phyloP scores from a whole-genome alignment of 805 yeast genomes.

The Lipomyces mesembrius region DNA sequence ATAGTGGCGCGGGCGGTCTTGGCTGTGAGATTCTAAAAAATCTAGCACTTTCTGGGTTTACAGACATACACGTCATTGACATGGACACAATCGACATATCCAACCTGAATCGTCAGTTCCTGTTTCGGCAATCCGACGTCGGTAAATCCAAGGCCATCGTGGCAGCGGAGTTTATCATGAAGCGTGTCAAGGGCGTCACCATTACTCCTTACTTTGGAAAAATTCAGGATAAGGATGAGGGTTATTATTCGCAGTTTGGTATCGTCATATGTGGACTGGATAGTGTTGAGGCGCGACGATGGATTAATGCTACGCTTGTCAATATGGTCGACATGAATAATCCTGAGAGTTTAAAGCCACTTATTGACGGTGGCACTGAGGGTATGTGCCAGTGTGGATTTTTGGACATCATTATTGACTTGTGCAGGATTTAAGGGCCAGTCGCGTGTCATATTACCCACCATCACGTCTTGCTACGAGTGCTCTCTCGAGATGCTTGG shows the following conservation, averaged over 20 bases:
- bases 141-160: slow-evolving; percentile 69
- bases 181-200: slow-evolving; percentile 49
- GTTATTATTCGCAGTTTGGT: slow-evolving; percentile 69
- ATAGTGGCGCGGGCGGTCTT: slow-evolving; percentile 79
- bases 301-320: slow-evolving; percentile 77
- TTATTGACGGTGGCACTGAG: slow-evolving; percentile 95
- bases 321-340: slow-evolving; percentile 60
- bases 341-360: slow-evolving; percentile 58
- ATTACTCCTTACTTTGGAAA: slow-evolving; percentile 54
- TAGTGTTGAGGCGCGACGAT: slow-evolving; percentile 84
- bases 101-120: slow-evolving; percentile 75
- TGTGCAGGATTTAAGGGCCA: slow-evolving; percentile 79
- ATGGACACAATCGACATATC: slow-evolving; percentile 84
- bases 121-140: slow-evolving; percentile 63
- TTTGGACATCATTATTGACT: not conserved
- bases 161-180: slow-evolving; percentile 62
- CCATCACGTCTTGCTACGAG: slow-evolving; percentile 87
- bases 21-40: slow-evolving; percentile 82
- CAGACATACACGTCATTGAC: slow-evolving; percentile 68
- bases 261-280: slow-evolving; percentile 87
- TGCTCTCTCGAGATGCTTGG: slow-evolving; percentile 78
- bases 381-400: slow-evolving; percentile 44
- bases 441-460: slow-evolving; percentile 82
- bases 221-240: slow-evolving; percentile 65
- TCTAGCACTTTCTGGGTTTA: slow-evolving; percentile 70